phyloP scores from a whole-genome alignment of 2,329 filamentous ascomycete genomes.

The Colletotrichum lini region DNA sequence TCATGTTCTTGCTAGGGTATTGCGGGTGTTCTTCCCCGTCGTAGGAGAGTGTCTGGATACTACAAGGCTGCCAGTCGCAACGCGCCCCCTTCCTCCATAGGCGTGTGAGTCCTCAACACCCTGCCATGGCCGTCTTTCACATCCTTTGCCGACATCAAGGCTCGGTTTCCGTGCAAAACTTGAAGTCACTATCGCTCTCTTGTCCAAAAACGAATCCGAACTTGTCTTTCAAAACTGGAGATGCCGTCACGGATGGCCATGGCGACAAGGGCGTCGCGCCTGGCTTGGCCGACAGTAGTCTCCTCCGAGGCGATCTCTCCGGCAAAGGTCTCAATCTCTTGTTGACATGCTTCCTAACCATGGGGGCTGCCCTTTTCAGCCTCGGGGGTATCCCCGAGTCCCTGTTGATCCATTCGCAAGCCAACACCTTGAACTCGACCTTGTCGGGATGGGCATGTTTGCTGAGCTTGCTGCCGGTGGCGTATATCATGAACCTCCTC shows the following conservation, averaged over 20 bases:
- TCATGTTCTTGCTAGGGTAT: neutral
- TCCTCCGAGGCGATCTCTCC: neutral
- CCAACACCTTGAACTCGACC: constrained; percentile 59
- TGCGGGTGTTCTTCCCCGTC: neutral
- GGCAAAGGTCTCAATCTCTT: constrained; percentile 7
- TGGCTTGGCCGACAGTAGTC: neutral
- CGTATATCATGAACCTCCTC: constrained; percentile 55
- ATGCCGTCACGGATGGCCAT: neutral
- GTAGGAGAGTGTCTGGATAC: neutral
- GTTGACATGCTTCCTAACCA: neutral
- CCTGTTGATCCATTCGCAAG: constrained; percentile 55
- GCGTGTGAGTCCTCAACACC: neutral
- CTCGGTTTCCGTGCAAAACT: neutral
- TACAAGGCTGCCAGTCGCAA: neutral
- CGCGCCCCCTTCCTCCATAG: neutral
- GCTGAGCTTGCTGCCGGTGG: constrained; percentile 51
- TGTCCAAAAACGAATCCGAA: constrained; percentile 20
- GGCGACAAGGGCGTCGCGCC: neutral
- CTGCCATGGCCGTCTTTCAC: neutral
- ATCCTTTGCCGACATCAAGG: neutral
- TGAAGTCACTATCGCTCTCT: neutral
- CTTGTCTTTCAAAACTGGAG: neutral
- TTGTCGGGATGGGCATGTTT: constrained; percentile 51
- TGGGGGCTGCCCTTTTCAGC: neutral
- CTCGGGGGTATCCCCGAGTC: neutral